phyloP scores from a whole-genome alignment of 768 basidiomycete species.

The Suillus fuscotomentosus region DNA sequence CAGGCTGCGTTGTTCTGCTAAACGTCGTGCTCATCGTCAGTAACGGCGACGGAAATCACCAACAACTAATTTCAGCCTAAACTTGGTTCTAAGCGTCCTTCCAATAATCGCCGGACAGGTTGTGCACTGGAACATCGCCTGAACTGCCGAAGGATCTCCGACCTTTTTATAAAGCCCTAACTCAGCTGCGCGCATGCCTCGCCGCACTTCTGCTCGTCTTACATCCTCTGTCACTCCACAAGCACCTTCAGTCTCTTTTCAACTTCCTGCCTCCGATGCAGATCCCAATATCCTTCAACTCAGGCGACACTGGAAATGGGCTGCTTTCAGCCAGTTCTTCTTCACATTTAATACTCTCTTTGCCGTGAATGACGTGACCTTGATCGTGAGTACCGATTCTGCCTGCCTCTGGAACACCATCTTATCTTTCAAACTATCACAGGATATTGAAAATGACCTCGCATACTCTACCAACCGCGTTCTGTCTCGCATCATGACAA shows the following conservation, averaged over 20 bases:
- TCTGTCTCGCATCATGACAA: constrained; percentile 71
- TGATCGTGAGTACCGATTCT: constrained; percentile 46
- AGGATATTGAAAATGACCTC: constrained; percentile 84
- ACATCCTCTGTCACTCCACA: constrained; percentile 30
- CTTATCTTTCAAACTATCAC: constrained; percentile 13
- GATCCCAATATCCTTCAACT: constrained; percentile 50
- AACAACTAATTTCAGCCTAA: background rate
- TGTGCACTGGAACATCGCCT: constrained; percentile 4
- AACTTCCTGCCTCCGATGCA: constrained; percentile 25
- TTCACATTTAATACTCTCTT: constrained; percentile 79
- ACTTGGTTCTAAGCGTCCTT: background rate
- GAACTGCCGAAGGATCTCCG: constrained; percentile 33
- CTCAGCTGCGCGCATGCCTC: constrained; percentile 52
- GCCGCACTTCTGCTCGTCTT: constrained; percentile 47
- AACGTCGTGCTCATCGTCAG: constrained; percentile 1
- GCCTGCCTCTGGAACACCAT: background rate
- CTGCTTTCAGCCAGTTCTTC: constrained; percentile 88
- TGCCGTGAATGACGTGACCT: constrained; percentile 65
- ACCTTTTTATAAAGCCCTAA: constrained; percentile 34
- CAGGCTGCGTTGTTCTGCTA: background rate
- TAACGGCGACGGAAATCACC: background rate
- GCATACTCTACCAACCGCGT: constrained; percentile 55
- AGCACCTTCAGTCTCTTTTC: constrained; percentile 22
- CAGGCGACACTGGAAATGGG: constrained; percentile 89
- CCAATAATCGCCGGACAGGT: constrained; percentile 1